phyloP scores from a whole-genome alignment of 139 green algal genomes.

The Auxenochlorella pyrenoidosa region DNA sequence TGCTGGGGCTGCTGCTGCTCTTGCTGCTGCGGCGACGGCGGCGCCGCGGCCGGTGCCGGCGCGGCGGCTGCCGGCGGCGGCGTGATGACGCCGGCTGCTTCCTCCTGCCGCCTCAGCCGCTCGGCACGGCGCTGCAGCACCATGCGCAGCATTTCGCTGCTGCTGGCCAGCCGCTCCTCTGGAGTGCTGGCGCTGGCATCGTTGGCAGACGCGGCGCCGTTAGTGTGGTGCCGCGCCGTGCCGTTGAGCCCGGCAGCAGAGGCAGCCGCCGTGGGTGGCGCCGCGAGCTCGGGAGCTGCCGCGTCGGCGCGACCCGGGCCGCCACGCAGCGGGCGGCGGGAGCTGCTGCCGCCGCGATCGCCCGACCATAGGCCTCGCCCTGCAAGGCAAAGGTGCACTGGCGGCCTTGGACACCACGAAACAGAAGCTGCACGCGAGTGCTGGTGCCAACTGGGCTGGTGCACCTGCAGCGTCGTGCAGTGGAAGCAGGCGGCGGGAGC shows the following conservation, averaged over 20 bases:
- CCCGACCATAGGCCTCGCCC: background rate
- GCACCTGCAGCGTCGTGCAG: no score
- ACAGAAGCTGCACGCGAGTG: no score
- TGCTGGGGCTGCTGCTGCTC: background rate
- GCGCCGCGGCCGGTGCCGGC: background rate
- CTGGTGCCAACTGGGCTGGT: no score
- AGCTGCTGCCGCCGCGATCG: background rate
- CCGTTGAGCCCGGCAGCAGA: background rate
- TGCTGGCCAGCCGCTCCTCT: constrained; percentile 30
- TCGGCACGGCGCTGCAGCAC: constrained; percentile 40
- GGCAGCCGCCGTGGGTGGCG: background rate
- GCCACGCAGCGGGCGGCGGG: background rate
- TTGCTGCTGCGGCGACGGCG: background rate
- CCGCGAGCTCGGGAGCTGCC: background rate
- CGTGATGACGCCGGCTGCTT: background rate
- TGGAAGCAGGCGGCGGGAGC: no score
- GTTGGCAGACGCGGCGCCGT: background rate
- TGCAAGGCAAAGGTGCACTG: background rate
- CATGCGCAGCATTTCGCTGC: constrained; percentile 21
- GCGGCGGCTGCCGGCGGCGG: background rate
- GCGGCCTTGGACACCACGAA: no score
- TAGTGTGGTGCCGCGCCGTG: background rate
- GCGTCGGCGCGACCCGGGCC: background rate
- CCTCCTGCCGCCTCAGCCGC: constrained; percentile 21
- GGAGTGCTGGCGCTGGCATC: background rate